Base-by-base conservation (phyloP, 108 stramenopile species). In the Poteriospumella lacustris region DNA sequence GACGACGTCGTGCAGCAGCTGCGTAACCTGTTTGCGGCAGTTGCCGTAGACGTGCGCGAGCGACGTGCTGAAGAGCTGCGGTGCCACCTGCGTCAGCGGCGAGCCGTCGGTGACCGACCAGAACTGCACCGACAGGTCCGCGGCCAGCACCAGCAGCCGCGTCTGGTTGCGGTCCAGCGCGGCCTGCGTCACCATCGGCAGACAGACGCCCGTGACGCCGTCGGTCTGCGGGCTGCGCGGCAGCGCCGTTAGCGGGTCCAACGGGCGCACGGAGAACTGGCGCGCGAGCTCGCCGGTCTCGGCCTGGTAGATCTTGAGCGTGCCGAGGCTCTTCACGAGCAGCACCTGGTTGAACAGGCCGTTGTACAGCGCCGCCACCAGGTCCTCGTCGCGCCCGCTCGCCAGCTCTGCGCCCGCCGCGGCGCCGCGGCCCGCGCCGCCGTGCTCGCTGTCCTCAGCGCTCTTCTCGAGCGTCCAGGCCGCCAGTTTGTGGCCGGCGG, bases 331-430 rank as follows among this genome's bases (percentile, higher is more conserved):
- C 3, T 24, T 3, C 9, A 64, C 60, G 5, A 64, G 15, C 3
- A 73, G 26, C 41, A 73, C 70, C 42, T 73, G 70, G 42, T 73
- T 15, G 42, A 73, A 73, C 19, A 3, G 5, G 26, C 40, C 3
- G 24, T 73, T 73, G 42, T 52, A 73, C 31, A 73, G 36, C 9
- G 24, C 70, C 26, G 12, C 47, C 5, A 73, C 43, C 12, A 73
- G 24, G 42, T 73, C 70, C 33, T 73, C 70, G 5, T 73, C 70
- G 5, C 36, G 31, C 26, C 19, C 34, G 24, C 15, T 19, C 38
- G 64, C 39, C 36, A 39, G 28, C 52, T 56, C 52, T 56, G 15
- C 52, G 24, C 19, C 15, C 24, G 52, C 52, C 15, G 19, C 24
- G 24, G 24, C 24, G n/a, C n/a, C n/a, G n/a, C n/a, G n/a, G n/a